These are phyloP conservation scores for Chloropicon primus DNA, from an alignment of 139 green algal species.

Conservation along the genomic window DNA sequence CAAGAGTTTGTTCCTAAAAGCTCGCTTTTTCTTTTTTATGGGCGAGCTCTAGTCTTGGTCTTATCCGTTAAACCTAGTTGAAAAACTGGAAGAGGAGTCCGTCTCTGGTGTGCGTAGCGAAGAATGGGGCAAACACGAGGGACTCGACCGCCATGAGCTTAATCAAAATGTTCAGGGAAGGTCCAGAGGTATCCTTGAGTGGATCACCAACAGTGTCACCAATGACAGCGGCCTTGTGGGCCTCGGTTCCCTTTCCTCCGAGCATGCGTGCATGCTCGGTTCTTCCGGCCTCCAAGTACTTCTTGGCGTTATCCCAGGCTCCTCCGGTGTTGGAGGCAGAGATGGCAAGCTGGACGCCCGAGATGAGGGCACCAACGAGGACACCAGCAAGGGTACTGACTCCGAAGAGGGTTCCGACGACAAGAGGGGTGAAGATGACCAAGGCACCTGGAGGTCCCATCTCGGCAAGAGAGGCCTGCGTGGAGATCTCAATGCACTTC, in stretches of 20 bases:
- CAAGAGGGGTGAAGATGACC: conserved; percentile 81
- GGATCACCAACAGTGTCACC: conserved; percentile 97
- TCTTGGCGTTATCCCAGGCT: conserved; percentile 99
- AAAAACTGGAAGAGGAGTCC: conserved; percentile 4
- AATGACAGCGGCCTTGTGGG: conserved; percentile 94
- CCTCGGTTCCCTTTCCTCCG: conserved; percentile 89
- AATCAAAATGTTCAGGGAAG: conserved; percentile 97
- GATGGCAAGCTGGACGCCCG: conserved; percentile 89
- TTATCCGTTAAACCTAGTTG: neutral
- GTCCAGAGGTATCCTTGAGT: conserved; percentile 85
- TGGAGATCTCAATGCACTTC: conserved; percentile 82
- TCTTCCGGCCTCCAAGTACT: conserved; percentile 68
- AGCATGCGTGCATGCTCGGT: conserved; percentile 73
- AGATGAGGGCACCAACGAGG: conserved; percentile 80
- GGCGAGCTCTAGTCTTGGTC: no score
- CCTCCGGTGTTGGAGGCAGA: conserved; percentile 94
- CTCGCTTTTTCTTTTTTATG: neutral
- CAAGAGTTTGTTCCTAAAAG: neutral
- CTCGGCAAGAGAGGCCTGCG: conserved; percentile 70
- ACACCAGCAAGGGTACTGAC: conserved; percentile 61
- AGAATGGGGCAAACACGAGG: conserved; percentile 75
- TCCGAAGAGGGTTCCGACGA: conserved; percentile 46
- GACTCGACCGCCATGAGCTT: conserved; percentile 98
- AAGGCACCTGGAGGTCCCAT: conserved; percentile 85
- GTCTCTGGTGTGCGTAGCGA: conserved; percentile 18